Evolutionary conservation across 768 basidiomycete species (phyloP).

Genomic region (Russula ochroleuca): DNA sequence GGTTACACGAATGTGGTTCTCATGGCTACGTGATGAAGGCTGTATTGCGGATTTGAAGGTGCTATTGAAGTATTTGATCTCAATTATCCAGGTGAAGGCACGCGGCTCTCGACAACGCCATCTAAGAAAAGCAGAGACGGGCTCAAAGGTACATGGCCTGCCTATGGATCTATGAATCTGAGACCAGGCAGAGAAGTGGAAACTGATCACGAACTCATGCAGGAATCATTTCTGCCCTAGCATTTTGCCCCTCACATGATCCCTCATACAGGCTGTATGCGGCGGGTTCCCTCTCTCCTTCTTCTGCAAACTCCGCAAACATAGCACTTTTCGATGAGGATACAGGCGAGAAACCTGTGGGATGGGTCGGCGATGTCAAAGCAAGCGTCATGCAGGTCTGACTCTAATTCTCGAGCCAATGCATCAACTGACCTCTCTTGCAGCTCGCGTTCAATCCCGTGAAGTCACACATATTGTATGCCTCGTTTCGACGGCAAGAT

Average conservation of each 20-base stretch:
- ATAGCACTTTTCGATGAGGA: constrained; percentile 65
- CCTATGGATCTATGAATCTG: constrained; percentile 1
- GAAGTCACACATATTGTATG: constrained; percentile 68
- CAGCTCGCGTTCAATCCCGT: constrained; percentile 77
- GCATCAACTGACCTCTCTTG: constrained; percentile 7
- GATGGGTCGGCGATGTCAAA: constrained; percentile 55
- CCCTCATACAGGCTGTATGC: constrained; percentile 59
- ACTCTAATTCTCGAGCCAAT: neutral
- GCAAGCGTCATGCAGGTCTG: constrained; percentile 55
- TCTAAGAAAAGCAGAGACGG: constrained; percentile 79
- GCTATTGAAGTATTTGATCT: constrained; percentile 86
- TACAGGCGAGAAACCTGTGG: constrained; percentile 48
- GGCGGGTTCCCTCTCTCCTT: constrained; percentile 66
- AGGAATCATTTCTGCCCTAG: constrained; percentile 81
- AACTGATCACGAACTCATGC: constrained; percentile 5
- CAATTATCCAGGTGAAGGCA: constrained; percentile 65
- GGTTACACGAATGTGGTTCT: neutral
- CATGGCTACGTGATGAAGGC: constrained; percentile 37
- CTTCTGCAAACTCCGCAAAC: constrained; percentile 44
- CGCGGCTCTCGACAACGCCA: constrained; percentile 62
- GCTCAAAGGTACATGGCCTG: constrained; percentile 60
- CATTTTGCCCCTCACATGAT: constrained; percentile 63
- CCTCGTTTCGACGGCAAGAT: constrained; percentile 65
- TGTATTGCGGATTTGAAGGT: constrained; percentile 85
- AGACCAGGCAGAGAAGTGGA: neutral